Base-by-base conservation (phyloP, 2,329 filamentous ascomycete species). In the Sphaerulina musiva region DNA sequence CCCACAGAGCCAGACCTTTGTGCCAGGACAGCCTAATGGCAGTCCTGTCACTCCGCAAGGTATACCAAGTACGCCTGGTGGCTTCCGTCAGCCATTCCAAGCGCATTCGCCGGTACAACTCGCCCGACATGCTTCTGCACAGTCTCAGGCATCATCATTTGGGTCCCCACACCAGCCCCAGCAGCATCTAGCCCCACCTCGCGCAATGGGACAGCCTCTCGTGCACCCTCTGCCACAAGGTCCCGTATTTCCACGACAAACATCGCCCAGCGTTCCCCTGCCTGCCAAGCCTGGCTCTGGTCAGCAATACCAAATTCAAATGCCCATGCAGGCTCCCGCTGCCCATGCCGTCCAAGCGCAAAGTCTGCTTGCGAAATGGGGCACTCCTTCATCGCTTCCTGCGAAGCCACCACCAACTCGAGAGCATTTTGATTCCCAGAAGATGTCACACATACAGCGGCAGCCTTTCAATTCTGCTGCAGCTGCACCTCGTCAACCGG, bases 1-100 rank as follows among this genome's bases (percentile, higher is more conserved):
- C 67, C 92, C 91, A 0, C 91, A 95, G 73, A 96, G 88, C 12
- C 88, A 95, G 66, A 87, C 91, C 0, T 96, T 97, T 70, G 82
- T 95, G 23, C 92, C 92, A 1, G 78, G 77, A 48, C 76, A 81
- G 32, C 26, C 57, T 31, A 56, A 58, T 23, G 50, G 39, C 14
- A 56, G 56, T n/a, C 57, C 62, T 1, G 64, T 64, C 51, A 62
- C 62, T 20, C 63, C 64, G 2, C 61, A 62, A 31, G 55, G 58
- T 36, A 49, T 52, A 23, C 40, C 55, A 10, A 43, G 51, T 32
- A 54, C 54, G 44, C 48, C 49, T 42, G 55, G 45, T 29, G 54
- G 45, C 26, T 58, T 58, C 32, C 36, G 40, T 4, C 58, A 50
- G 46, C 46, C 42, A 17, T 43, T 53, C 23, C 46, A 36, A 20